phyloP scores from a whole-genome alignment of 345 rosid genomes.

The Salix koriyanagi region DNA sequence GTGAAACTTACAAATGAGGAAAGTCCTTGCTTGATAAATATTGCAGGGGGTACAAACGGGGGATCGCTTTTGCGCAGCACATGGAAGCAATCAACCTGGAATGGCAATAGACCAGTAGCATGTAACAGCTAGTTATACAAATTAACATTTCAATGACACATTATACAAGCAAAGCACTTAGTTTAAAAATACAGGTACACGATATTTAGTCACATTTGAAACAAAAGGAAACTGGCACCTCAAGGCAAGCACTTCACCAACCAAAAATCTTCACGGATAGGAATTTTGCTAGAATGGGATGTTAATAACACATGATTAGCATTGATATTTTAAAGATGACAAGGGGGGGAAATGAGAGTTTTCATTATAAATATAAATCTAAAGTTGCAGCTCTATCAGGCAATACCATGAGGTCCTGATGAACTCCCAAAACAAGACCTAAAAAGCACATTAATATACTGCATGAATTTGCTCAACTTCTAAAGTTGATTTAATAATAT shows the following conservation, averaged over 20 bases:
- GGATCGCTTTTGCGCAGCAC: slow-evolving; percentile 95
- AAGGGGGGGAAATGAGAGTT: not conserved
- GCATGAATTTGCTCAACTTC: not conserved
- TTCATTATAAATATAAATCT: not conserved
- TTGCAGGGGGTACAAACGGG: slow-evolving; percentile 73
- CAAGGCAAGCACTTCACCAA: not conserved
- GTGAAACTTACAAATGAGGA: slow-evolving; percentile 72
- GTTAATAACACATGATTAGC: not conserved
- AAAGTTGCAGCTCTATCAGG: not conserved
- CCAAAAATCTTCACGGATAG: not conserved
- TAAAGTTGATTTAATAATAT: not conserved
- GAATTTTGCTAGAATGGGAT: not conserved
- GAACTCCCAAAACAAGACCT: not conserved
- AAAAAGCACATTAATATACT: not conserved
- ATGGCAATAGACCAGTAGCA: slow-evolving; percentile 4
- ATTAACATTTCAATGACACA: not conserved
- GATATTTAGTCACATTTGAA: not conserved
- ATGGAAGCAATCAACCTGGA: slow-evolving; percentile 97
- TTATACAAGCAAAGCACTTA: not conserved
- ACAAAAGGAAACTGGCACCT: not conserved
- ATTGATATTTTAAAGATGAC: not conserved
- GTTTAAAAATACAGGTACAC: not conserved
- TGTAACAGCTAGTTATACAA: not conserved
- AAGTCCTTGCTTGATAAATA: slow-evolving; percentile 88
- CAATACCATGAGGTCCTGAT: not conserved